These are phyloP conservation scores for Naganishia friedmannii DNA, from an alignment of 768 basidiomycete species.

Conservation along the genomic window DNA sequence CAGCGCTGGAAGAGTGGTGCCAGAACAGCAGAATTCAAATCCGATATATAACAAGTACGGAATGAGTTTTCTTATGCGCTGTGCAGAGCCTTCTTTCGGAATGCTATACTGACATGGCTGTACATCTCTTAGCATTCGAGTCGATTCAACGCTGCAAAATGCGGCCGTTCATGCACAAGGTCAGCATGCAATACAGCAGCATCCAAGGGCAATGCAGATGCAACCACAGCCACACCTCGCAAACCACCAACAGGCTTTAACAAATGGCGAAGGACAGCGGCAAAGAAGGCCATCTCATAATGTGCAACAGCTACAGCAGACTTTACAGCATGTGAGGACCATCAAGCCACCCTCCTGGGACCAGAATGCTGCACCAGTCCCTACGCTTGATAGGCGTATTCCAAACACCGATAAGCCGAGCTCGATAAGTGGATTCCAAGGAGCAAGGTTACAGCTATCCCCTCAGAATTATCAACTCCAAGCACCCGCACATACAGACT, in stretches of 20 bases:
- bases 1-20: not conserved
- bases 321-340: not conserved
- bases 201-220: not conserved
- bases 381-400: not conserved
- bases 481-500: not conserved
- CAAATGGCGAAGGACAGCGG: not conserved
- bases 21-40: not conserved
- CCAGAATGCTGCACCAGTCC: not conserved
- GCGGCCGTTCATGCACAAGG: not conserved
- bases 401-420: not conserved
- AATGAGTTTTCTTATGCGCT: not conserved
- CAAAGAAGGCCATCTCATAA: not conserved
- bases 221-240: not conserved
- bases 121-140: not conserved
- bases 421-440: not conserved
- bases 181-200: not conserved
- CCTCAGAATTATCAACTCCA: not conserved
- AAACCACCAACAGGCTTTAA: not conserved
- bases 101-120: not conserved
- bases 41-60: constrained; percentile 12
- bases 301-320: not conserved
- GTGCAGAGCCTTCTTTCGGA: not conserved
- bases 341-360: not conserved
- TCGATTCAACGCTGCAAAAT: not conserved
- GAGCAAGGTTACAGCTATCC: not conserved